These are phyloP conservation scores for Rhizophagus sp. DNA, from an alignment of 192 early-diverging fungal genomes.

Conservation along the genomic window DNA sequence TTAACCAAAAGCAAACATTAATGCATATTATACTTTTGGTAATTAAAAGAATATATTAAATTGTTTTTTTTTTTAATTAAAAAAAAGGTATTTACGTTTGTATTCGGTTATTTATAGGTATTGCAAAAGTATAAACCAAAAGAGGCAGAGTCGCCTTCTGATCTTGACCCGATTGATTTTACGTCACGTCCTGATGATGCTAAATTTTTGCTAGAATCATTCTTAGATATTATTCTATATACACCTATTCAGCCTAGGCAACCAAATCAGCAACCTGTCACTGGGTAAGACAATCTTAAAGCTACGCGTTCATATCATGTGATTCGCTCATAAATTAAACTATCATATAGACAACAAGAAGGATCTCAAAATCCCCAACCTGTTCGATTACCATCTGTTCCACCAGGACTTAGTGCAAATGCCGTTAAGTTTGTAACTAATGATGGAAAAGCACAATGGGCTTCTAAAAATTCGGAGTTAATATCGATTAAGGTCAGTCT, in stretches of 20 bases:
- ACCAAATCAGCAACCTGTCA: not conserved
- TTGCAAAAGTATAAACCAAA: slow-evolving; percentile 46
- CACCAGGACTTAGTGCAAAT: slow-evolving; percentile 52
- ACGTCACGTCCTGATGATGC: slow-evolving; percentile 52
- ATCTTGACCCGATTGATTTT: slow-evolving; percentile 61
- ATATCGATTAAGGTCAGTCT: slow-evolving; percentile 40
- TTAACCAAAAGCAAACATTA: slow-evolving; percentile 61
- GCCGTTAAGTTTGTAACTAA: slow-evolving; percentile 67
- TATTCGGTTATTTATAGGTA: slow-evolving; percentile 31
- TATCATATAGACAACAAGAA: not conserved
- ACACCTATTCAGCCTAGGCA: slow-evolving; percentile 27
- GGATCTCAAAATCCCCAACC: slow-evolving; percentile 8
- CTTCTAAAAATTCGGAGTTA: slow-evolving; percentile 29
- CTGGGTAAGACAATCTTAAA: not conserved
- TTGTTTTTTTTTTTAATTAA: slow-evolving; percentile 12
- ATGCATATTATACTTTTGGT: slow-evolving; percentile 70
- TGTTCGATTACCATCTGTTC: slow-evolving; percentile 13
- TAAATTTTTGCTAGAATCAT: slow-evolving; percentile 50
- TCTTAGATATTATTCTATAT: slow-evolving; percentile 72
- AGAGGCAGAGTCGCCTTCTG: slow-evolving; percentile 36
- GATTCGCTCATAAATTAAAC: not conserved
- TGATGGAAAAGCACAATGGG: slow-evolving; percentile 74
- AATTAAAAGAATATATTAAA: slow-evolving; percentile 32
- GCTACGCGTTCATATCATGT: too few species aligned
- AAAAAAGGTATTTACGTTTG: slow-evolving; percentile 33